Base-by-base conservation (phyloP, 1,284 basidiomycete genomes). In the Microbotryum saponariae region DNA sequence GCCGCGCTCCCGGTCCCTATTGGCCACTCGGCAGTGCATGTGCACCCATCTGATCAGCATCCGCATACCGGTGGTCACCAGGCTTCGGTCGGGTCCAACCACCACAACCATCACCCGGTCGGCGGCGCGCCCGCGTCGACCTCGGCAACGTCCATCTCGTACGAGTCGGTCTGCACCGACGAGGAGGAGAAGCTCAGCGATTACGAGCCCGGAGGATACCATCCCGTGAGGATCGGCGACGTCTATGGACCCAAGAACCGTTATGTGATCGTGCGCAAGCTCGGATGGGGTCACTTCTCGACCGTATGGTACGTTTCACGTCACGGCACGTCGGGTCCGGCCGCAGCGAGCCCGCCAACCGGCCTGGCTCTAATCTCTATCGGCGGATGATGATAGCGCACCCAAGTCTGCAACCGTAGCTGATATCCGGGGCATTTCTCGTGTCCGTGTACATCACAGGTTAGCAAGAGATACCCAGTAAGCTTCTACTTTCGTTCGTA, bases 261-360 rank as follows among this genome's bases (percentile, higher is more conserved):
- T 52, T 98, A 98, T 76, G 76, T 85, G 70, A 89, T 97, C 71
- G 91, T 97, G 61, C 80, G 94, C 66, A 98, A 98, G 77, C 85
- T 98, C 16, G 96, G 94, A 42, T 98, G 94, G 90, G 94, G 96
- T 50, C 96, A 98, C 77, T 98, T 98, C 77, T 77, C 76, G 20
- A 78, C 77, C 12, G 77, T 78, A 12, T 71, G 71, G 67, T 63
- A 21, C 59, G 68, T 49, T 49, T 48, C 7, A 6, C 29, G 6
- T 8, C 18, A 33, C 21, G 12, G 3, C 23, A 44, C 29, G 33
- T 44, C 45, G 10, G n/a, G 21, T 14, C 51, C 16, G 25, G 16
- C 20, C 45, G 20, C 12, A 18, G 27, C 45, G 56, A 47, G 23
- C 47, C 44, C n/a, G 37, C 21, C 31, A 1, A 7, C 31, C 31